phyloP scores from a whole-genome alignment of 495 filamentous ascomycete genomes.

The Staphylotrichum longicolle region DNA sequence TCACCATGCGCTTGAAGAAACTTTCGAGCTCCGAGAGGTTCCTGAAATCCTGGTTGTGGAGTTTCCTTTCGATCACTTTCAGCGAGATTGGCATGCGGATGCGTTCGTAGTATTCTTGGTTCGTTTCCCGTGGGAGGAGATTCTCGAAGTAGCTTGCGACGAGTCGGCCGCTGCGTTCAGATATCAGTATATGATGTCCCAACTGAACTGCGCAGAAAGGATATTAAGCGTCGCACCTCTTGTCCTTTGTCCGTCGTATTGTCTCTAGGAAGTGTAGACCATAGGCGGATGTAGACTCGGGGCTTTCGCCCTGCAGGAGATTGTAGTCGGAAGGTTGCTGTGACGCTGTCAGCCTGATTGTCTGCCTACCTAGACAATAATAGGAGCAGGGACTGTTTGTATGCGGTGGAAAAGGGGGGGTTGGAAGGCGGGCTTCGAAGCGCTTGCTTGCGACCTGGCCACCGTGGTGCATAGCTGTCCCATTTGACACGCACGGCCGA shows the following conservation, averaged over 20 bases:
- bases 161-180: constrained; percentile 55
- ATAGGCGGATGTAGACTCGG: constrained; percentile 61
- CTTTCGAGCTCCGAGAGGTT: constrained; percentile 63
- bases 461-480: no score
- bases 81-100: constrained; percentile 74
- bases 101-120: constrained; percentile 70
- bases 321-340: constrained; percentile 37
- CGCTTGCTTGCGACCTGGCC: no score
- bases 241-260: constrained; percentile 66
- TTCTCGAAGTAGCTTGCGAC: constrained; percentile 70
- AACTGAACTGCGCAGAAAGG: neutral
- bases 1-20: constrained; percentile 73
- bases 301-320: constrained; percentile 51
- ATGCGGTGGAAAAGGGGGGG: no score
- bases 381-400: no score
- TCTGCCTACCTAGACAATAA: no score
- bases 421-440: no score
- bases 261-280: constrained; percentile 65
- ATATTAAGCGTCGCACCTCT: constrained; percentile 52
- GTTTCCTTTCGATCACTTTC: constrained; percentile 68
- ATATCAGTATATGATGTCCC: constrained; percentile 15
- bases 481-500: no score
- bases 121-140: constrained; percentile 59
- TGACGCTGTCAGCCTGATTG: constrained; percentile 21
- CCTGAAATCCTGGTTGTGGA: constrained; percentile 60